Evolutionary conservation across 495 filamentous ascomycete genomes (phyloP).

Genomic region (Margaritispora aquatica): DNA sequence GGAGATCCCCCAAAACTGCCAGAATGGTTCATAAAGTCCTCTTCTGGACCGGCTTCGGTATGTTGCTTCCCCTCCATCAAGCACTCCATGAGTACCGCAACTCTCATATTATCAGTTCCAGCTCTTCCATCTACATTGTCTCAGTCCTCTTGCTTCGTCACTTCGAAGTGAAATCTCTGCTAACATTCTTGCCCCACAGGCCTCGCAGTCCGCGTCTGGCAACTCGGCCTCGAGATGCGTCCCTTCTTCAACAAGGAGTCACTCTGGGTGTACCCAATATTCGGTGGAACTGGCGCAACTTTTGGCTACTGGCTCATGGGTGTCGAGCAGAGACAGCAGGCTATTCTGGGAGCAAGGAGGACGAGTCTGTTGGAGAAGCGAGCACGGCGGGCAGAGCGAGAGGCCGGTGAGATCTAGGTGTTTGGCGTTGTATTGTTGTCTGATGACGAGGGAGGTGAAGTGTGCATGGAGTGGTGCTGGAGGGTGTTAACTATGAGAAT

Average conservation of each 20-base stretch:
- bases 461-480: too few relatives aligned
- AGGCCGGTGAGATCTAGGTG: constrained; percentile 12
- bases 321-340: constrained; percentile 71
- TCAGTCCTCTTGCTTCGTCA: not conserved
- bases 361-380: constrained; percentile 81
- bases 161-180: constrained; percentile 10
- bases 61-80: constrained; percentile 18
- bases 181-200: constrained; percentile 44
- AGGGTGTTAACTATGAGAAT: too few relatives aligned
- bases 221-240: constrained; percentile 97
- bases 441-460: too few relatives aligned
- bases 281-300: constrained; percentile 72
- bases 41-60: constrained; percentile 98
- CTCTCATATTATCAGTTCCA: too few relatives aligned
- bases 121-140: too few relatives aligned
- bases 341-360: constrained; percentile 68
- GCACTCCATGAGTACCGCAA: too few relatives aligned
- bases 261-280: constrained; percentile 89
- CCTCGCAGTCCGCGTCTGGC: constrained; percentile 84
- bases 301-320: constrained; percentile 96
- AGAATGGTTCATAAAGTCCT: constrained; percentile 67
- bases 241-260: constrained; percentile 74
- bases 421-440: too few relatives aligned
- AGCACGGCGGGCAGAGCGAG: constrained; percentile 59
- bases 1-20: not conserved